These are phyloP conservation scores for Millerago galiae DNA, from an alignment of 805 yeast genomes.

Conservation along the genomic window DNA sequence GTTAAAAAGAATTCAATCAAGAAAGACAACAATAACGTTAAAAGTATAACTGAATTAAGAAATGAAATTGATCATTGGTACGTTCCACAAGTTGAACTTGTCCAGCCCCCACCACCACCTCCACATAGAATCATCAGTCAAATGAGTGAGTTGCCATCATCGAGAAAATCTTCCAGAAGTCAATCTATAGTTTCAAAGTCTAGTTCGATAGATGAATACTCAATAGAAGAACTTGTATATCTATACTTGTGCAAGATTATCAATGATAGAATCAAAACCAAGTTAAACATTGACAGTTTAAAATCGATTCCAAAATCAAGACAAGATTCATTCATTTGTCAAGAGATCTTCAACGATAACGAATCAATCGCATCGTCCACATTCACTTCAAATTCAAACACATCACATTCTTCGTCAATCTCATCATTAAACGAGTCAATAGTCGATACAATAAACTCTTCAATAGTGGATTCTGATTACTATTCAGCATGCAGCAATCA, in stretches of 20 bases:
- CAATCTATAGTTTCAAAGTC: not conserved
- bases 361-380: not conserved
- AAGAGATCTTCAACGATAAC: not conserved
- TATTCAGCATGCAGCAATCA: not conserved
- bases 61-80: constrained; percentile 22
- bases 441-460: not conserved
- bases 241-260: constrained; percentile 15
- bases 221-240: constrained; percentile 1
- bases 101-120: constrained; percentile 18
- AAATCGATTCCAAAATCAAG: constrained; percentile 2
- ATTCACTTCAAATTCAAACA: not conserved
- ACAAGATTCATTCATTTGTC: constrained; percentile 5
- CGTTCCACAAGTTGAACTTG: constrained; percentile 3
- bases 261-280: constrained; percentile 20
- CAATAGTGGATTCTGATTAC: not conserved
- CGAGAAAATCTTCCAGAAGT: constrained; percentile 2
- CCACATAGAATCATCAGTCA: constrained; percentile 12
- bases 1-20: not conserved
- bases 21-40: constrained; percentile 12
- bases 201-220: constrained; percentile 1
- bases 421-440: not conserved
- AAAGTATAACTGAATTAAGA: constrained; percentile 21
- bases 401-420: not conserved
- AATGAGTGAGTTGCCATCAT: constrained; percentile 4
- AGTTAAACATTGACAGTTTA: constrained; percentile 9